Conservation (phyloP, 345 rosid genomes). For the Brassica rapa region DNA sequence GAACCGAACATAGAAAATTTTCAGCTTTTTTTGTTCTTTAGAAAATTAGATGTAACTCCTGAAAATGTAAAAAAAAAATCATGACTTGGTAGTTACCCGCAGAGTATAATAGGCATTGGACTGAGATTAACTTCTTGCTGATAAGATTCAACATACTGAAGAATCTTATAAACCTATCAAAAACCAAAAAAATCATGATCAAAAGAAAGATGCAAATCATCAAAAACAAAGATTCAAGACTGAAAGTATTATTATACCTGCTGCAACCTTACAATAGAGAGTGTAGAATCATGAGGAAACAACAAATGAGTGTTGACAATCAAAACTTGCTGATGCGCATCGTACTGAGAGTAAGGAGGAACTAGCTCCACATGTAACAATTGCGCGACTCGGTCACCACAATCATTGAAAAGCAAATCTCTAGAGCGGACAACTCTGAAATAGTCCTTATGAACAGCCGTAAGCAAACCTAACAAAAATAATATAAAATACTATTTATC, state of each 20-base stretch:
- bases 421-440: conserved; percentile 71
- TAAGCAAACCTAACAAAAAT: conserved; percentile 51
- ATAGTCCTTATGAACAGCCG: conserved; percentile 75
- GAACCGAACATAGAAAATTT: background rate
- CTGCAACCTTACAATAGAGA: conserved; percentile 68
- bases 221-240: background rate
- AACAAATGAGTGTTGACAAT: conserved; percentile 92
- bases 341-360: conserved; percentile 48
- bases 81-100: conserved; percentile 58
- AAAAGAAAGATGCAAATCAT: background rate
- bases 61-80: background rate
- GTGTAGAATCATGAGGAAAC: conserved; percentile 85
- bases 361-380: conserved; percentile 64
- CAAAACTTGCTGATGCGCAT: conserved; percentile 57
- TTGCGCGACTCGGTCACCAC: conserved; percentile 78
- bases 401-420: conserved; percentile 74
- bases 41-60: background rate
- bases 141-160: conserved; percentile 76
- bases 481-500: too few relatives aligned
- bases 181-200: conserved; percentile 1
- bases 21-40: background rate
- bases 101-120: conserved; percentile 73
- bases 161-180: conserved; percentile 75
- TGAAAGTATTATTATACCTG: conserved; percentile 46
- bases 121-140: conserved; percentile 74